Percentiles rank a stretch among this genome's conserved stretches.
Conservation (phyloP, 257 asterid genomes). For the Jasminum sambac region DNA sequence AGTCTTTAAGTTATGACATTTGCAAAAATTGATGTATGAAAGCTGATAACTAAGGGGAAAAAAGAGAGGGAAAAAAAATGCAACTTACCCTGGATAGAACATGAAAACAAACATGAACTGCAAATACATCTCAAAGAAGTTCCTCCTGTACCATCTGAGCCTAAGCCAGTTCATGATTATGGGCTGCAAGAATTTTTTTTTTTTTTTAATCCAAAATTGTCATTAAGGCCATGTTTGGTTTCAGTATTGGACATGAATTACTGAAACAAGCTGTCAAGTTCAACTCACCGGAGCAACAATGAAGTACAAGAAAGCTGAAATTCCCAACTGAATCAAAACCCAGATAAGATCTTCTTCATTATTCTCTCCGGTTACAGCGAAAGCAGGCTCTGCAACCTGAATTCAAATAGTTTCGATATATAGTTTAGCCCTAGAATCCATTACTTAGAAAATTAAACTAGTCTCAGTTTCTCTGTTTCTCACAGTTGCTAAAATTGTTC, state of each 20-base stretch:
- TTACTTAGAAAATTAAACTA: neutral
- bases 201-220: neutral
- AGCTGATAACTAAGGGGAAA: neutral
- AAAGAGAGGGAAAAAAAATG: too few species aligned
- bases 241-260: too few species aligned
- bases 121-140: constrained; percentile 70
- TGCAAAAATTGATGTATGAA: neutral
- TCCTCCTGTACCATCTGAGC: constrained; percentile 81
- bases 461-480: constrained; percentile 2
- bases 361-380: constrained; percentile 67
- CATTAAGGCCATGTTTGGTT: neutral
- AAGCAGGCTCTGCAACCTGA: constrained; percentile 65
- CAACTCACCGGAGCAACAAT: constrained; percentile 63
- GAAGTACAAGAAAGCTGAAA: constrained; percentile 77
- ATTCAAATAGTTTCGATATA: constrained; percentile 12
- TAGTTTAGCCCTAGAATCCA: neutral
- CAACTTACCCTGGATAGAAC: constrained; percentile 77
- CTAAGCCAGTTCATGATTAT: constrained; percentile 84
- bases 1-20: neutral
- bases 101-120: constrained; percentile 88
- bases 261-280: neutral
- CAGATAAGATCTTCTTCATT: constrained; percentile 55
- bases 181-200: constrained; percentile 48
- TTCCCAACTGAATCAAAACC: constrained; percentile 64
- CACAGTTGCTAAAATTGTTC: constrained; percentile 61